Conservation (phyloP, 345 rosid species). For the Eucalyptus virginea region DNA sequence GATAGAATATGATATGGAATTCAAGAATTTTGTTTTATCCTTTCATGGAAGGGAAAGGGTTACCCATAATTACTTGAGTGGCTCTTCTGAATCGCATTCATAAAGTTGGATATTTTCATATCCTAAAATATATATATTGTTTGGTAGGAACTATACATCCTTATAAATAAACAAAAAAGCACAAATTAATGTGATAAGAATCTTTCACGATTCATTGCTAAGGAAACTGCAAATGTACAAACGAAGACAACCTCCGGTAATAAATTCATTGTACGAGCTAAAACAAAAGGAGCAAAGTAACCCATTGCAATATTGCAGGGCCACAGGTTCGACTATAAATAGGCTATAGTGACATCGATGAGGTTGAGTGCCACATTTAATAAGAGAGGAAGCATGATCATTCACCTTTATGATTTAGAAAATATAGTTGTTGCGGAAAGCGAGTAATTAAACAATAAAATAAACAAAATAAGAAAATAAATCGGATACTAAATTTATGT, state of each 20-base stretch:
- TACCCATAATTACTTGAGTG: too few relatives aligned
- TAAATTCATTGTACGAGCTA: neutral
- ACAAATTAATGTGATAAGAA: neutral
- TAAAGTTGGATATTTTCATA: neutral
- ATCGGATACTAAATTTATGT: fast-evolving
- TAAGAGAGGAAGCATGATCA: neutral
- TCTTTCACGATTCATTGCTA: neutral
- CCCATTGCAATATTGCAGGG: neutral
- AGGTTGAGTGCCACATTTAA: neutral
- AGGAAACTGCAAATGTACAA: neutral
- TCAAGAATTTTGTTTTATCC: neutral
- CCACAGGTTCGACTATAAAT: fast-evolving
- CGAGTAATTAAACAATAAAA: fast-evolving
- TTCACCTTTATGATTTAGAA: neutral
- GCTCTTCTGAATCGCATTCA: neutral
- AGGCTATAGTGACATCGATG: fast-evolving
- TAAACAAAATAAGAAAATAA: too few relatives aligned
- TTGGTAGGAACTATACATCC: neutral
- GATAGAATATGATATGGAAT: neutral
- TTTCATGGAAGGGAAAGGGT: too few relatives aligned
- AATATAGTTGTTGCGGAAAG: fast-evolving
- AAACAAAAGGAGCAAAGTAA: neutral
- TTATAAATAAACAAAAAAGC: neutral
- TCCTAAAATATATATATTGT: neutral
- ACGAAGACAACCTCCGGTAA: neutral